Conservation (phyloP, 306 rosid genomes). For the Castanea sativa region DNA sequence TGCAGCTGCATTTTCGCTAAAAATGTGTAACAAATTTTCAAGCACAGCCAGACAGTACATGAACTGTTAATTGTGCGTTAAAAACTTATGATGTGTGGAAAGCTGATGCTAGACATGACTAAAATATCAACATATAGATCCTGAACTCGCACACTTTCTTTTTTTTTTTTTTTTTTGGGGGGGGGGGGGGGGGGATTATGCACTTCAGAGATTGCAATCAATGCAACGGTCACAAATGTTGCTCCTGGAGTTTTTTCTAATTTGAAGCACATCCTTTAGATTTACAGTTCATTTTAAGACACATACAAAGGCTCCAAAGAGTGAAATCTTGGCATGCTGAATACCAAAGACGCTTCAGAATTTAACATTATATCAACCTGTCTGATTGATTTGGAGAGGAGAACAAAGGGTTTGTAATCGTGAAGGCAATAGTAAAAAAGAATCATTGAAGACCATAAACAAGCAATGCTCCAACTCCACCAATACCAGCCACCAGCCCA, state of each 20-base stretch:
- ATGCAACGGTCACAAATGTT: neutral
- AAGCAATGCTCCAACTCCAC: conserved; percentile 91
- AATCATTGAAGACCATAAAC: conserved; percentile 89
- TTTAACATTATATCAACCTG: neutral
- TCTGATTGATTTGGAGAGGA: neutral
- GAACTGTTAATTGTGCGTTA: neutral
- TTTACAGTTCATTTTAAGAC: neutral
- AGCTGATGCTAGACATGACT: no score
- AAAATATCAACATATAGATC: no score
- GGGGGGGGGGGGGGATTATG: neutral
- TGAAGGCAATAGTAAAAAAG: conserved; percentile 2
- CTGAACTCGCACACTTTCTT: no score
- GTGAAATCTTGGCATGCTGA: neutral
- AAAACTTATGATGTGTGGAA: neutral
- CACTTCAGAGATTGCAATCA: neutral
- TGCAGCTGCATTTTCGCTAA: no score
- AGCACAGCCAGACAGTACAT: no score
- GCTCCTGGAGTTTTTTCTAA: neutral
- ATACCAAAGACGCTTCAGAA: neutral
- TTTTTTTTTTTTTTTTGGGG: no score
- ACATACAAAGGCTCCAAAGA: neutral
- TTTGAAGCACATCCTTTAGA: neutral
- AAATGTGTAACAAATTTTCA: no score
- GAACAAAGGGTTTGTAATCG: neutral
- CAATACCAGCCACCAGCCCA: conserved; percentile 79